Evolutionary conservation across 2,329 filamentous ascomycete species (phyloP).

Genomic region (Fusarium buharicum): DNA sequence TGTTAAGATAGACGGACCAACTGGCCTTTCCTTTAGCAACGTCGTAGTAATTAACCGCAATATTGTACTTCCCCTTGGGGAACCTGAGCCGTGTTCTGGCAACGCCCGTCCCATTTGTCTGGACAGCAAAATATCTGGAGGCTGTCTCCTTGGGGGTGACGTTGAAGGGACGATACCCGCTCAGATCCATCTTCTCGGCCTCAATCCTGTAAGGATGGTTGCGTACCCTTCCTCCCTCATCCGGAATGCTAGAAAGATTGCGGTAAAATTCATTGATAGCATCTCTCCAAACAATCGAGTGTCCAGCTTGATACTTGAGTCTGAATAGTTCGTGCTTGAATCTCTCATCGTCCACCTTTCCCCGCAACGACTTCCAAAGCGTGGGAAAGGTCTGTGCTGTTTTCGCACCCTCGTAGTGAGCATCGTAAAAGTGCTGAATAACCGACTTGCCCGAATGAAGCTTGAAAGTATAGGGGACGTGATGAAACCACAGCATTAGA

Average conservation of each 20-base stretch:
- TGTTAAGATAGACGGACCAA: constrained; percentile 66
- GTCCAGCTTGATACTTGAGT: constrained; percentile 73
- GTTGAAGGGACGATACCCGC: constrained; percentile 64
- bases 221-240: constrained; percentile 65
- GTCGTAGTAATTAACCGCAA: constrained; percentile 76
- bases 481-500: constrained; percentile 78
- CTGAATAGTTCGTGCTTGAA: constrained; percentile 68
- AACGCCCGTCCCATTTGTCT: constrained; percentile 20
- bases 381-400: constrained; percentile 67
- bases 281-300: constrained; percentile 77
- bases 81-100: constrained; percentile 15
- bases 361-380: constrained; percentile 65
- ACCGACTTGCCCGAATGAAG: constrained; percentile 73
- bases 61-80: constrained; percentile 62
- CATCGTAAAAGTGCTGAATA: constrained; percentile 73
- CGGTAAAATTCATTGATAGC: constrained; percentile 71
- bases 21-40: constrained; percentile 65
- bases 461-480: constrained; percentile 72
- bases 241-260: constrained; percentile 66
- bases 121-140: constrained; percentile 49
- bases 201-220: constrained; percentile 74
- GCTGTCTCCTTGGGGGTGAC: constrained; percentile 71
- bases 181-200: constrained; percentile 71
- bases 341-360: constrained; percentile 68
- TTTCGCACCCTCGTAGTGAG: constrained; percentile 69